Evolutionary conservation across 129 eudicot species (phyloP).

Genomic region (Centrapalus pauciflorus): DNA sequence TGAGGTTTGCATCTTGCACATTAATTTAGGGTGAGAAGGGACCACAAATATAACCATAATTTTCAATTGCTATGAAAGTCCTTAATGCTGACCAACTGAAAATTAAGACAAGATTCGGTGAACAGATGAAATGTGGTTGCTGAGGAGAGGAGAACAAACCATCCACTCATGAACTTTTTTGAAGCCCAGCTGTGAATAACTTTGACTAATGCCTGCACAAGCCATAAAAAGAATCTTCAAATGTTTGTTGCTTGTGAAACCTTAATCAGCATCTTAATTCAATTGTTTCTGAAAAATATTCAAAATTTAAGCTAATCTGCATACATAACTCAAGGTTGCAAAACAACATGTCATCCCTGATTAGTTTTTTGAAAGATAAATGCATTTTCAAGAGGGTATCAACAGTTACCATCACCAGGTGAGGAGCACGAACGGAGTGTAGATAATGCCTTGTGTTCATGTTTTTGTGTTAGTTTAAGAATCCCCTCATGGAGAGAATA

Average conservation of each 20-base stretch:
- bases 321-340: not conserved
- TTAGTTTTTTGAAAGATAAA: not conserved
- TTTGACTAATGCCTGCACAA: constrained; percentile 61
- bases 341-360: not conserved
- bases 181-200: constrained; percentile 79
- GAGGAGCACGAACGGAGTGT: no score
- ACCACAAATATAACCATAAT: not conserved
- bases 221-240: constrained; percentile 3
- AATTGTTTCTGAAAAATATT: not conserved
- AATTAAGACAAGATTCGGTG: not conserved
- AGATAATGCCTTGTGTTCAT: no score
- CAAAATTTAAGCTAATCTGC: not conserved
- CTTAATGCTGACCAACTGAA: not conserved
- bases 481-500: no score
- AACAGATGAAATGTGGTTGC: not conserved
- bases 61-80: not conserved
- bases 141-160: constrained; percentile 38
- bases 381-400: not conserved
- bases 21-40: not conserved
- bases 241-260: constrained; percentile 1
- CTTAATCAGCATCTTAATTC: not conserved
- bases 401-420: not conserved
- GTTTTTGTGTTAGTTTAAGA: no score
- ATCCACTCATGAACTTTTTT: constrained; percentile 81
- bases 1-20: not conserved